Percentiles rank a stretch among this genome's conserved stretches.
phyloP scores from a whole-genome alignment of 257 asterid genomes.

The Capsicum baccatum region DNA sequence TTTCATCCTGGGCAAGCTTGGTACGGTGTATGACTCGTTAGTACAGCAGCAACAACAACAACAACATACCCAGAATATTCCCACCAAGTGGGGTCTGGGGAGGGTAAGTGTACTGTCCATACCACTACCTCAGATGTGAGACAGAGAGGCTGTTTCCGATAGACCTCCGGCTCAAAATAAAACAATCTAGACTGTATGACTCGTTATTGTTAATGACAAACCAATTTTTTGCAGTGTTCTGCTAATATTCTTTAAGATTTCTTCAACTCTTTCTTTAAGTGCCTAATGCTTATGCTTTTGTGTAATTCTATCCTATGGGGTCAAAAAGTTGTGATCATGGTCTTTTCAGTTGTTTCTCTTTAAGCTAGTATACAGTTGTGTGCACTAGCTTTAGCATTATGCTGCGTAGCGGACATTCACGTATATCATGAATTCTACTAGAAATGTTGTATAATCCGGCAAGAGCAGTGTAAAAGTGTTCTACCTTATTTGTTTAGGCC shows the following conservation, averaged over 20 bases:
- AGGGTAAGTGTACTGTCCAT: too few species aligned
- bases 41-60: too few species aligned
- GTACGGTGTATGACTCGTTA: too few species aligned
- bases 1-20: background rate
- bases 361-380: background rate
- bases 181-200: too few species aligned
- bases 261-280: background rate
- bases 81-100: too few species aligned
- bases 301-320: background rate
- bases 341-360: background rate
- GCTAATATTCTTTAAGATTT: background rate
- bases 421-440: background rate
- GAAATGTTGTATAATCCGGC: background rate
- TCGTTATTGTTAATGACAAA: background rate
- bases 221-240: background rate
- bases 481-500: conserved; percentile 61
- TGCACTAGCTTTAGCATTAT: background rate
- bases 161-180: too few species aligned
- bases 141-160: too few species aligned
- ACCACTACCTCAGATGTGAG: too few species aligned
- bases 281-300: background rate
- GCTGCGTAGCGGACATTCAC: background rate
- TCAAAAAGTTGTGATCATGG: background rate
- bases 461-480: conserved; percentile 33
- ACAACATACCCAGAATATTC: too few species aligned